A percentile compares a stretch with the other conserved stretches of the same genome.
These are phyloP conservation scores for Phlebiopsis flavidoalba DNA, from an alignment of 768 basidiomycete genomes.

Conservation along the genomic window DNA sequence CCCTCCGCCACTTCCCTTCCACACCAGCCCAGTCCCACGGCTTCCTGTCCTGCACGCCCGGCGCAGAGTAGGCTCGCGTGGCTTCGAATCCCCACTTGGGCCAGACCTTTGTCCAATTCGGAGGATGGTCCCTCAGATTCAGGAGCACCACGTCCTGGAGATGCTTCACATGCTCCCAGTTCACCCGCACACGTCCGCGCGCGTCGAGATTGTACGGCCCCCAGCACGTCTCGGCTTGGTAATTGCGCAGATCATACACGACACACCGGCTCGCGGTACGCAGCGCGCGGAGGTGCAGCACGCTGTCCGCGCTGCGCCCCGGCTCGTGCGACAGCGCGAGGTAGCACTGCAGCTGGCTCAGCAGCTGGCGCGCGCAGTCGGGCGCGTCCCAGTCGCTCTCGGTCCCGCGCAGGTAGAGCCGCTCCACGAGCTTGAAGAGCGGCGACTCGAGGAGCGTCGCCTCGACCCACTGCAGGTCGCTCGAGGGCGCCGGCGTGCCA, in stretches of 20 bases:
- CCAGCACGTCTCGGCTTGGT: slow-evolving; percentile 44
- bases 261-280: slow-evolving; percentile 48
- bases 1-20: slow-evolving; percentile 69
- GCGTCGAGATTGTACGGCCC: slow-evolving; percentile 46
- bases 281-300: slow-evolving; percentile 23
- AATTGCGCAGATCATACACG: slow-evolving; percentile 64
- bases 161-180: slow-evolving; percentile 63
- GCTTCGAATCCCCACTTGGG: slow-evolving; percentile 51
- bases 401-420: not conserved
- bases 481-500: slow-evolving; percentile 24
- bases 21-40: slow-evolving; percentile 68
- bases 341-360: slow-evolving; percentile 43
- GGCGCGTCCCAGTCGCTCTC: not conserved
- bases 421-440: not conserved
- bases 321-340: slow-evolving; percentile 40
- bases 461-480: slow-evolving; percentile 43
- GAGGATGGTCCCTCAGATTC: slow-evolving; percentile 21
- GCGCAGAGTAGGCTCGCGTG: slow-evolving; percentile 50
- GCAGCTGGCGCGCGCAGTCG: slow-evolving; percentile 26
- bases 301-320: slow-evolving; percentile 15
- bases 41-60: slow-evolving; percentile 28
- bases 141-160: slow-evolving; percentile 31
- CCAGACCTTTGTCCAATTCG: slow-evolving; percentile 28
- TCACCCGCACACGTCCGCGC: slow-evolving; percentile 26
- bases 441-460: slow-evolving; percentile 34